A percentile compares a stretch with the other conserved stretches of the same genome.
These are phyloP conservation scores for Ostreobium quekettii DNA, from an alignment of 139 green algal genomes.

Conservation along the genomic window DNA sequence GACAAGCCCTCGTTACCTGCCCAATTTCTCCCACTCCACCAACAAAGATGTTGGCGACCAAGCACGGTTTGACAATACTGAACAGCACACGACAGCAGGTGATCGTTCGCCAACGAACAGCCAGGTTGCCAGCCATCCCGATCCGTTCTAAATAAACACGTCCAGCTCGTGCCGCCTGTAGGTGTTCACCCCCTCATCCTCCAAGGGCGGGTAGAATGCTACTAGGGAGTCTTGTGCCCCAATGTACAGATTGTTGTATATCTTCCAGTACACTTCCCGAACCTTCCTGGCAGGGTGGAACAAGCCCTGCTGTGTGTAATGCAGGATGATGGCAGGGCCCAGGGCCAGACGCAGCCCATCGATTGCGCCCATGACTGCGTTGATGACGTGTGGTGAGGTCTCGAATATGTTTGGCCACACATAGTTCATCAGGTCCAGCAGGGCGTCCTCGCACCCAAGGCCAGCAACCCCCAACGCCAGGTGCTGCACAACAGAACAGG, in stretches of 20 bases:
- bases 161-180: slow-evolving; percentile 89
- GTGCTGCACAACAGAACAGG: slow-evolving; percentile 82
- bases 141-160: slow-evolving; percentile 67
- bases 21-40: too few species aligned
- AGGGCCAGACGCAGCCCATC: slow-evolving; percentile 82
- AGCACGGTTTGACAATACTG: too few species aligned
- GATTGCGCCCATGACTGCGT: slow-evolving; percentile 84
- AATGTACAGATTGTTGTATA: slow-evolving; percentile 99
- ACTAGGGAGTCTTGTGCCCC: slow-evolving; percentile 81
- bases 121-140: too few species aligned
- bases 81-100: too few species aligned
- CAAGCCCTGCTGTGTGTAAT: slow-evolving; percentile 84
- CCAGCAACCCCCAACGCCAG: slow-evolving; percentile 81
- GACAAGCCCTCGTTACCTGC: too few species aligned
- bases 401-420: slow-evolving; percentile 99
- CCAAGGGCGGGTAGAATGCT: slow-evolving; percentile 64
- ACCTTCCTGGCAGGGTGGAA: slow-evolving; percentile 89
- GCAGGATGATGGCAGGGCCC: slow-evolving; percentile 74
- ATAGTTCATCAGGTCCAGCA: slow-evolving; percentile 95
- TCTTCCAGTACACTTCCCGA: slow-evolving; percentile 90
- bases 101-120: too few species aligned
- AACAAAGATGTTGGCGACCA: too few species aligned
- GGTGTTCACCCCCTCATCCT: slow-evolving; percentile 67
- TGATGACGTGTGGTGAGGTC: slow-evolving; percentile 85
- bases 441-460: slow-evolving; percentile 92